Conservation (phyloP, 768 basidiomycete species). For the Rhizopogon vesiculosus region DNA sequence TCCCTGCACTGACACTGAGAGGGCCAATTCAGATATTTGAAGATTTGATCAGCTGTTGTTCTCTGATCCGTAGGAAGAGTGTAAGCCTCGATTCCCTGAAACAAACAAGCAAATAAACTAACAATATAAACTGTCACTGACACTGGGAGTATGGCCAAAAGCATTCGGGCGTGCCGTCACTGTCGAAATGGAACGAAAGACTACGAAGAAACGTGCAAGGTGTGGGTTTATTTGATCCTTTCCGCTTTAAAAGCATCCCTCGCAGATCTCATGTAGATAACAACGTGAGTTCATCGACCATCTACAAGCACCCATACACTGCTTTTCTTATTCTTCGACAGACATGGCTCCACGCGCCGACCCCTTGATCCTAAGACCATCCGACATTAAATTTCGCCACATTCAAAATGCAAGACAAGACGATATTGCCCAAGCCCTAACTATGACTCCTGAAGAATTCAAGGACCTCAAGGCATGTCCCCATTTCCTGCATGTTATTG, state of each 20-base stretch:
- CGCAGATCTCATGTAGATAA: background rate
- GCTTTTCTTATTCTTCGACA: background rate
- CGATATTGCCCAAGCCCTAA: background rate
- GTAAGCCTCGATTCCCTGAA: no score
- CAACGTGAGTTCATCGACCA: background rate
- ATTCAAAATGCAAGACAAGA: background rate
- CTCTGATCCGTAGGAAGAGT: no score
- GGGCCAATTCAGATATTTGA: background rate
- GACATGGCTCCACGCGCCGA: background rate
- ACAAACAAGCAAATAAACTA: no score
- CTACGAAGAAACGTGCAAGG: background rate
- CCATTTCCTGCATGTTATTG: background rate
- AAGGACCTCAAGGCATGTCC: background rate
- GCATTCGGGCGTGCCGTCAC: no score
- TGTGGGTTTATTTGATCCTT: background rate
- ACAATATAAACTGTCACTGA: no score
- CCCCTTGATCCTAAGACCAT: background rate
- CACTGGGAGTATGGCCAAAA: background rate
- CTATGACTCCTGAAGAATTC: background rate
- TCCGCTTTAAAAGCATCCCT: background rate
- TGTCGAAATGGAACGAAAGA: background rate
- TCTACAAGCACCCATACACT: background rate
- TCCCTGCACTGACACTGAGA: background rate
- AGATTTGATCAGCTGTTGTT: background rate
- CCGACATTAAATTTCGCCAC: background rate